phyloP scores from a whole-genome alignment of 73 alveolate genomes.

The Symbiodinium natans region DNA sequence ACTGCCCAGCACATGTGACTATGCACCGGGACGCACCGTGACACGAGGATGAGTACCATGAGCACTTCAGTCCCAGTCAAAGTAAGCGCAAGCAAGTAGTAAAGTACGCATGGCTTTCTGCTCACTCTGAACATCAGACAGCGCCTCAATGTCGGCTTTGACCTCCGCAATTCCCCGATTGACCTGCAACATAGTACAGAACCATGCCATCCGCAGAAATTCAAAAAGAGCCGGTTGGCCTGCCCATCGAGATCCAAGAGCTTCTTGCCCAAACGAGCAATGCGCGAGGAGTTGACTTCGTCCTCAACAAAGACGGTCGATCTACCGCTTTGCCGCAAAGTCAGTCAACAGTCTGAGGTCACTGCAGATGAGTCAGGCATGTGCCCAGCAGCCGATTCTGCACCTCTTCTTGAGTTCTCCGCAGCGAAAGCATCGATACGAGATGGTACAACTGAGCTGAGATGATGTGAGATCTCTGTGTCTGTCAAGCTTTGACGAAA shows the following conservation, averaged over 20 bases:
- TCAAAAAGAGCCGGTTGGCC: not conserved
- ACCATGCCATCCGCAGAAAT: too few relatives aligned
- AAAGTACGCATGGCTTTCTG: too few relatives aligned
- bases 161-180: not conserved
- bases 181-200: not conserved
- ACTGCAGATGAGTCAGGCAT: not conserved
- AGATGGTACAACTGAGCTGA: too few relatives aligned
- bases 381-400: not conserved
- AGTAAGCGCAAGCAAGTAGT: too few relatives aligned
- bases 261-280: slow-evolving; percentile 74
- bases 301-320: slow-evolving; percentile 5
- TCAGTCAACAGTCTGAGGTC: not conserved
- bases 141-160: not conserved
- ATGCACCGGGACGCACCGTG: too few relatives aligned
- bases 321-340: too few relatives aligned
- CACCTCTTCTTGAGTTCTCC: not conserved
- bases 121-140: too few relatives aligned
- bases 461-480: too few relatives aligned
- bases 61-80: not conserved
- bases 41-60: too few relatives aligned
- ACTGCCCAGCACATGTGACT: slow-evolving; percentile 9
- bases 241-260: slow-evolving; percentile 68
- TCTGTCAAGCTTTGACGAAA: too few relatives aligned
- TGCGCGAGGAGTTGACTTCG: slow-evolving; percentile 72
- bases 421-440: too few relatives aligned